A percentile compares a stretch with the other conserved stretches of the same genome.
phyloP scores from a whole-genome alignment of 352 stramenopile genomes.

The Phytophthora sp. region DNA sequence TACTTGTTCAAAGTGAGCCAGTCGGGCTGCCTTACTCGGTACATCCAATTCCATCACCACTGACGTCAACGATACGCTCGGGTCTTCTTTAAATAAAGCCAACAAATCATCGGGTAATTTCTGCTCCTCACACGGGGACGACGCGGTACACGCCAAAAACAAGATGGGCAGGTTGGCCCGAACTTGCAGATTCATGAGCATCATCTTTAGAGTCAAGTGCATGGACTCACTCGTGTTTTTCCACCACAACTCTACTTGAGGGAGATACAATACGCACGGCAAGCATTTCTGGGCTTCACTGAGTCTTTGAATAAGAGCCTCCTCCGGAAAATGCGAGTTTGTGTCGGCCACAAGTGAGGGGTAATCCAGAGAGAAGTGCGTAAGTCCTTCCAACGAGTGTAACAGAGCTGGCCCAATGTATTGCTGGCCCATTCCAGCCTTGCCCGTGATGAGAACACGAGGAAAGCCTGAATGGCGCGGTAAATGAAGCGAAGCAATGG shows the following conservation, averaged over 20 bases:
- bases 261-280: slow-evolving; percentile 82
- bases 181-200: slow-evolving; percentile 77
- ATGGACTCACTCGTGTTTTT: slow-evolving; percentile 74
- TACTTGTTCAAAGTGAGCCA: slow-evolving; percentile 66
- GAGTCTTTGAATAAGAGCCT: slow-evolving; percentile 79
- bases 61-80: slow-evolving; percentile 45
- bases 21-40: slow-evolving; percentile 34
- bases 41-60: slow-evolving; percentile 50
- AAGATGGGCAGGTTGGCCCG: slow-evolving; percentile 74
- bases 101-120: slow-evolving; percentile 56
- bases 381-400: slow-evolving; percentile 77
- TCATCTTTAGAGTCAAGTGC: slow-evolving; percentile 81
- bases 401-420: slow-evolving; percentile 70
- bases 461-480: slow-evolving; percentile 67
- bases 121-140: slow-evolving; percentile 26
- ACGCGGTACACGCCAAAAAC: slow-evolving; percentile 77
- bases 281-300: slow-evolving; percentile 78
- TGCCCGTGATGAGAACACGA: slow-evolving; percentile 69
- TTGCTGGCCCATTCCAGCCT: slow-evolving; percentile 73
- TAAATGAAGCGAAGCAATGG: slow-evolving; percentile 43
- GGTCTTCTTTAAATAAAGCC: slow-evolving; percentile 62
- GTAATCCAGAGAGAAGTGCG: slow-evolving; percentile 84
- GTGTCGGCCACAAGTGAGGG: slow-evolving; percentile 74
- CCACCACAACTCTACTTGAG: slow-evolving; percentile 82
- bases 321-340: slow-evolving; percentile 68